phyloP scores from a whole-genome alignment of 192 early-diverging fungal genomes.

The Backusella sp. region DNA sequence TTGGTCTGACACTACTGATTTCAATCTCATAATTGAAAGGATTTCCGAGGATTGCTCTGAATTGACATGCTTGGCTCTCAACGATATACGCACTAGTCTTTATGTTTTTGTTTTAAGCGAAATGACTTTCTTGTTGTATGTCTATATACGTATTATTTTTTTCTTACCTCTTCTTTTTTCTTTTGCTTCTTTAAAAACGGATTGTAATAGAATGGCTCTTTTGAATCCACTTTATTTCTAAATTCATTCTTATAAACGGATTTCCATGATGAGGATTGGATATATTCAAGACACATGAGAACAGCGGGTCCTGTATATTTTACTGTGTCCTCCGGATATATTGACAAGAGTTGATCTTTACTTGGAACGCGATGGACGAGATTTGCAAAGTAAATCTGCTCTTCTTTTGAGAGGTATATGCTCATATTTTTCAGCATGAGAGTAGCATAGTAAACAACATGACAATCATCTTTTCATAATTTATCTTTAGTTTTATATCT shows the following conservation, averaged over 20 bases:
- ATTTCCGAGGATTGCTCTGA: slow-evolving; percentile 69
- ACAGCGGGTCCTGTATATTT: slow-evolving; percentile 52
- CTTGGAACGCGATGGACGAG: slow-evolving; percentile 45
- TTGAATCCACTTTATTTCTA: slow-evolving; percentile 18
- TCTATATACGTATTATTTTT: neutral
- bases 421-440: slow-evolving; percentile 61
- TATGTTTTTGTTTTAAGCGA: neutral
- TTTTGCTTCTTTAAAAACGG: slow-evolving; percentile 67
- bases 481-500: neutral
- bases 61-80: slow-evolving; percentile 62
- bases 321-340: slow-evolving; percentile 17
- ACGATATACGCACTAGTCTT: slow-evolving; percentile 48
- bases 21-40: slow-evolving; percentile 80
- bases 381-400: slow-evolving; percentile 57
- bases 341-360: slow-evolving; percentile 41
- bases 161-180: slow-evolving; percentile 23
- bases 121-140: neutral
- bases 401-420: slow-evolving; percentile 51
- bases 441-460: slow-evolving; percentile 55
- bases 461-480: slow-evolving; percentile 45
- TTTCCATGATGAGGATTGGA: slow-evolving; percentile 48
- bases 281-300: slow-evolving; percentile 48
- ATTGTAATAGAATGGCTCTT: slow-evolving; percentile 77
- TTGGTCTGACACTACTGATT: slow-evolving; percentile 59
- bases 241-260: slow-evolving; percentile 53